Evolutionary conservation across 768 basidiomycete genomes (phyloP).

Genomic region (Myochromella boudieri): DNA sequence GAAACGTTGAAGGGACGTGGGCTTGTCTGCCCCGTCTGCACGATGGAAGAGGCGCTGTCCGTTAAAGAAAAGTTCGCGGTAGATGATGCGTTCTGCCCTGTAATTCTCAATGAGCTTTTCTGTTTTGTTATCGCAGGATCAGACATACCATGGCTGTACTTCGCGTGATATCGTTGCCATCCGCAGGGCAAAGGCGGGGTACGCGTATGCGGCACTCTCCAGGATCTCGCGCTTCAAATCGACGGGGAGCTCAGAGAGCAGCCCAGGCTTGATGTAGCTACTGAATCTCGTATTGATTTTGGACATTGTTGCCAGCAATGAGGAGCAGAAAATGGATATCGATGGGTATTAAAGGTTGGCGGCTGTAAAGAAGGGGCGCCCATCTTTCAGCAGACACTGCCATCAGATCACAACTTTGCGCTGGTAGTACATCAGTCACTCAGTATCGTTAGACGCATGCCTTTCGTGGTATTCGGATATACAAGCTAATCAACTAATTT

Average conservation of each 20-base stretch:
- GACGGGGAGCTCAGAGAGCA: constrained; percentile 10
- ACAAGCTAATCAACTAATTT: no score
- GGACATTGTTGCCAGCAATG: background rate
- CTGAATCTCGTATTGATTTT: constrained; percentile 9
- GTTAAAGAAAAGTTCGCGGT: constrained; percentile 18
- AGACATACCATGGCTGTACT: constrained; percentile 16
- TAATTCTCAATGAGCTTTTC: no score
- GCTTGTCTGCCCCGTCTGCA: background rate
- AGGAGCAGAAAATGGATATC: no score
- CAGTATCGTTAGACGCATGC: no score
- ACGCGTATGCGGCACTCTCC: constrained; percentile 12
- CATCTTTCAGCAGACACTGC: background rate
- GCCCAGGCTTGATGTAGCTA: constrained; percentile 11
- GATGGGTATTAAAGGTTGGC: no score
- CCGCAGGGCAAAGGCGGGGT: constrained; percentile 10
- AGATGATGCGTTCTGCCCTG: constrained; percentile 21
- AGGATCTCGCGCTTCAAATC: constrained; percentile 22
- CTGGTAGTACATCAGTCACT: no score
- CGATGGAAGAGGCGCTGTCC: constrained; percentile 4
- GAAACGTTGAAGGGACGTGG: constrained; percentile 7
- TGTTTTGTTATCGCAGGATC: background rate
- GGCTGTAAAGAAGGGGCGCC: background rate
- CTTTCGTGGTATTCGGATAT: no score
- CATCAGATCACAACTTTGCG: background rate
- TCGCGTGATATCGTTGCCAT: constrained; percentile 17